Evolutionary conservation across 1,284 basidiomycete genomes (phyloP).

Genomic region (Sporisorium graminicola): DNA sequence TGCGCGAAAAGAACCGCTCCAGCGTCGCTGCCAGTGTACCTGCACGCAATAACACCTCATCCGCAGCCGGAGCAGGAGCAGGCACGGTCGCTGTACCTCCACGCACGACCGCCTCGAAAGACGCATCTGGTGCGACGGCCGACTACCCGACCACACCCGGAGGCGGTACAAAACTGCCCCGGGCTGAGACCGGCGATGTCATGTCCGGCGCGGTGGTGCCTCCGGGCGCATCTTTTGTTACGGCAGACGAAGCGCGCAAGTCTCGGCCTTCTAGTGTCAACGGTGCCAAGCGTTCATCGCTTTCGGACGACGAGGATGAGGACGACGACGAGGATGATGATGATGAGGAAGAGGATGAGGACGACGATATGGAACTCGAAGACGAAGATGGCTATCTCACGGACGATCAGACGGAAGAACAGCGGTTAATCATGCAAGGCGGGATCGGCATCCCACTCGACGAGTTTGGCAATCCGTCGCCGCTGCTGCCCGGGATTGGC

Average conservation of each 20-base stretch:
- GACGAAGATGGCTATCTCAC: slow-evolving; percentile 69
- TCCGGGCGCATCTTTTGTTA: slow-evolving; percentile 77
- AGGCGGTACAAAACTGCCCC: slow-evolving; percentile 66
- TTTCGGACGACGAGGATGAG: neutral
- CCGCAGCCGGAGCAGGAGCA: slow-evolving; percentile 4
- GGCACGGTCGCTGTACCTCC: slow-evolving; percentile 16
- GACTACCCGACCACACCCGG: slow-evolving; percentile 48
- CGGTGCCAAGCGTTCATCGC: neutral
- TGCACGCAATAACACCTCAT: slow-evolving; percentile 7
- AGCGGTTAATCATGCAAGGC: slow-evolving; percentile 81
- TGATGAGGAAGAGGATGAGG: slow-evolving; percentile 62
- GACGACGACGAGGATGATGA: slow-evolving; percentile 27
- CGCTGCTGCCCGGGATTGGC: slow-evolving; percentile 82
- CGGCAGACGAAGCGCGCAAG: slow-evolving; percentile 33
- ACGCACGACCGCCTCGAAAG: slow-evolving; percentile 33
- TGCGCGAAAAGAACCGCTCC: slow-evolving; percentile 33
- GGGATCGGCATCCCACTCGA: slow-evolving; percentile 85
- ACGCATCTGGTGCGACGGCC: neutral
- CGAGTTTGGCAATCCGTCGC: slow-evolving; percentile 85
- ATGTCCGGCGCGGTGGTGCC: slow-evolving; percentile 79
- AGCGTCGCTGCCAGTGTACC: slow-evolving; percentile 2
- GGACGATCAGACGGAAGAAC: slow-evolving; percentile 80
- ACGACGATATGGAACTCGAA: slow-evolving; percentile 70
- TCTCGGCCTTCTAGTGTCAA: slow-evolving; percentile 11
- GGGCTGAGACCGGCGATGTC: slow-evolving; percentile 76